Conservation (phyloP, 2,329 filamentous ascomycete genomes). For the Colletotrichum orbiculare region DNA sequence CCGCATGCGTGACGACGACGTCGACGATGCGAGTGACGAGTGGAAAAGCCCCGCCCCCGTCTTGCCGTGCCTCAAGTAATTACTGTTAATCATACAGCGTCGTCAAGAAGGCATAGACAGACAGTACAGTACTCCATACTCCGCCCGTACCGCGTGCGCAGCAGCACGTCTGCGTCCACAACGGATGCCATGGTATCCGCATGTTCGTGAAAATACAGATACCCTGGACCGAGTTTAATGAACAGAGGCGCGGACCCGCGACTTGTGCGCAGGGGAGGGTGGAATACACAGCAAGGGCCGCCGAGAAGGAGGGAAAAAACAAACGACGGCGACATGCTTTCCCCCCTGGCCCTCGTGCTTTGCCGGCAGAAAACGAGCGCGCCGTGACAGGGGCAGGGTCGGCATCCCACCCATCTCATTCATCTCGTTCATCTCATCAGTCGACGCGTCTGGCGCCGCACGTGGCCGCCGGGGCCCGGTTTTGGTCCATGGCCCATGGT, state of each 20-base stretch:
- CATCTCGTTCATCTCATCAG: constrained; percentile 31
- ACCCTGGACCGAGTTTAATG: constrained; percentile 33
- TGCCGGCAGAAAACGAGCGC: constrained; percentile 28
- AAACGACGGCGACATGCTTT: not conserved
- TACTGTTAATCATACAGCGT: no score
- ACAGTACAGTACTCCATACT: no score
- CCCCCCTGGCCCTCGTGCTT: not conserved
- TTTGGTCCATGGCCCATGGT: constrained; percentile 42
- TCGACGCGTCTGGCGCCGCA: constrained; percentile 38
- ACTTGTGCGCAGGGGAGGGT: constrained; percentile 21
- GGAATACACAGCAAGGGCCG: no score
- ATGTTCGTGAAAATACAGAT: not conserved
- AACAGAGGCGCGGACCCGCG: constrained; percentile 12
- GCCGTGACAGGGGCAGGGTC: constrained; percentile 31
- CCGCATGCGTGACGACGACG: constrained; percentile 16
- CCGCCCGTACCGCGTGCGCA: no score
- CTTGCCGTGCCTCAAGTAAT: no score
- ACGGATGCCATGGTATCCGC: no score
- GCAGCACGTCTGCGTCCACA: no score
- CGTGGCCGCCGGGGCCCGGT: constrained; percentile 44
- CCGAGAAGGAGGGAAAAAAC: constrained; percentile 10
- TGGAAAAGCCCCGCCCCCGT: no score
- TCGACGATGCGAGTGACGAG: no score
- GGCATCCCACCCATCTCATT: constrained; percentile 27
- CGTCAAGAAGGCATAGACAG: no score